Percentiles rank a stretch among this genome's conserved stretches.
phyloP scores from a whole-genome alignment of 768 basidiomycete genomes.

The Mycena galopus region DNA sequence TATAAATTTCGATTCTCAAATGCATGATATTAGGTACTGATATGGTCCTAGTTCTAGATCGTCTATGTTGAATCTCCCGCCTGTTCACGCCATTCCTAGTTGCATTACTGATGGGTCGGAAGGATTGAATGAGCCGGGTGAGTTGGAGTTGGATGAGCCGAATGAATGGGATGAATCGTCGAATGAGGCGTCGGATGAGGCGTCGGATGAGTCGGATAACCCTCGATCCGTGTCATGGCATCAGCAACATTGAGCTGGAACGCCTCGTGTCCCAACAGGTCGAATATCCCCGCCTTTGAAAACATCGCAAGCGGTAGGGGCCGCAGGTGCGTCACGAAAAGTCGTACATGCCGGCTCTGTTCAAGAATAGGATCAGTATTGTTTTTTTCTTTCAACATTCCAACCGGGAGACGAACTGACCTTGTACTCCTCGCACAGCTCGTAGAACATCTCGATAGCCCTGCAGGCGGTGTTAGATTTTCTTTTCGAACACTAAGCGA shows the following conservation, averaged over 20 bases:
- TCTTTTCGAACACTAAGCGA: constrained; percentile 12
- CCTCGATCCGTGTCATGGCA: constrained; percentile 60
- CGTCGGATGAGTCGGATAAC: constrained; percentile 9
- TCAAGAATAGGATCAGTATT: too few relatives aligned
- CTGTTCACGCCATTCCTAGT: too few relatives aligned
- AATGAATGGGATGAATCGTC: too few relatives aligned
- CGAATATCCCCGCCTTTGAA: constrained; percentile 64
- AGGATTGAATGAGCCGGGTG: too few relatives aligned
- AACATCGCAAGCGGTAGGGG: constrained; percentile 56
- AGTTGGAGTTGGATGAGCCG: too few relatives aligned
- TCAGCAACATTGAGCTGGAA: constrained; percentile 65
- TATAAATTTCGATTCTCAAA: background rate
- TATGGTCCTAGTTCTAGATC: constrained; percentile 7
- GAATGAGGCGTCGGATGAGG: too few relatives aligned
- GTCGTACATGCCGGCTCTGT: constrained; percentile 62
- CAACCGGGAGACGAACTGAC: constrained; percentile 50
- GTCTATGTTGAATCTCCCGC: too few relatives aligned
- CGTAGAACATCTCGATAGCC: constrained; percentile 86
- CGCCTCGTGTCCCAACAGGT: constrained; percentile 61
- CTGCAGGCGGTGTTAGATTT: constrained; percentile 51
- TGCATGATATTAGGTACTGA: constrained; percentile 17
- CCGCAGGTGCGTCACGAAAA: constrained; percentile 66
- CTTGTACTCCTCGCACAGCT: constrained; percentile 83
- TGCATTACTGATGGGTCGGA: too few relatives aligned
- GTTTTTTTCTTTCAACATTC: too few relatives aligned